Evolutionary conservation across 116 monocot genomes (phyloP), one percentile per base, ranked within the genome.

Genomic region (Phalaenopsis hybrid): DNA sequence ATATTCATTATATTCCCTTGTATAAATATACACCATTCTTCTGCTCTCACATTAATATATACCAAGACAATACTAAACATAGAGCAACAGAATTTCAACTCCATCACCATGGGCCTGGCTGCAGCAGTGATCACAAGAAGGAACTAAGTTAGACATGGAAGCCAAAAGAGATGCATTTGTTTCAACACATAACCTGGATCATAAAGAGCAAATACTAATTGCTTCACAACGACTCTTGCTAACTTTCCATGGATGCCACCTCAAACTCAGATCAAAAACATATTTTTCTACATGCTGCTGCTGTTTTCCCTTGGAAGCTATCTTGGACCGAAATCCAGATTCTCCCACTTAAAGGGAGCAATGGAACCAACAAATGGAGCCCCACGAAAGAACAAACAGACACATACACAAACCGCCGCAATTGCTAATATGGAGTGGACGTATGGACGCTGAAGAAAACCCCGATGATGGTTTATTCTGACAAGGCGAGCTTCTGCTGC

Each of bases 381-480:
- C 9, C 92, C 99, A 41, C 95, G 81, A 76, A 94, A 76, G 76
- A 95, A 94, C 28, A 99, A 43, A 63, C 99, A 95, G 45, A 99
- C 95, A 79, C 99, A 99, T 20, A 95, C 99, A 77, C 99, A 99
- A 5, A 99, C 99, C 0, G 94, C 99, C 15, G 95, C 99, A 44
- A 99, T 91, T 17, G 92, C 94, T 13, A 99, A 90, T 85, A 99
- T 88, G 6, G 94, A 92, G 52, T 88, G 90, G 51, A 99, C 78
- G 52, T 91, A 95, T 1, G 95, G 99, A 7, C 90, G 84, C 7
- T 68, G 81, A 4, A 95, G 91, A n/a, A 95, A 83, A 8, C 94
- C 99, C 20, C 84, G 81, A 8, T 76, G 21, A 8, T 79, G 89
- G 20, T 74, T 20, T 12, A 83, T 79, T 31, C 79, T 79, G 10